Evolutionary conservation across 75 land plant species (phyloP).

Genomic region (Pinus taeda): DNA sequence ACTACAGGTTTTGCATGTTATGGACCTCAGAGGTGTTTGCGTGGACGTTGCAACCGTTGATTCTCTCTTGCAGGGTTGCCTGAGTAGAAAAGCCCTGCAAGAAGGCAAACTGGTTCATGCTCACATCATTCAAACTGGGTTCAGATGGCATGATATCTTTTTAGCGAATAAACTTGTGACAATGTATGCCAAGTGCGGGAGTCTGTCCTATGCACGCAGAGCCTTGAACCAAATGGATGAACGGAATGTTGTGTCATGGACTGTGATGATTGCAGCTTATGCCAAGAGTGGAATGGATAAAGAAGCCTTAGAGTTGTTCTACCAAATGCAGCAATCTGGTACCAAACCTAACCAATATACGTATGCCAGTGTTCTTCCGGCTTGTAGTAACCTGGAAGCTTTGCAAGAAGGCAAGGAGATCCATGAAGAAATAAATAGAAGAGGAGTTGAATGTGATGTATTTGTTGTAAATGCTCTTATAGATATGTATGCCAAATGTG

Average conservation of each 20-base stretch:
- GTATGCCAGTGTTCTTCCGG: not conserved
- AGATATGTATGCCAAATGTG: constrained; percentile 16
- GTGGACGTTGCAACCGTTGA: not conserved
- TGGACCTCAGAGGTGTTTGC: too few relatives aligned
- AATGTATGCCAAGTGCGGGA: constrained; percentile 19
- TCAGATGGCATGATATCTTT: not conserved
- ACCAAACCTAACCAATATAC: constrained; percentile 9
- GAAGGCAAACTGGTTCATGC: constrained; percentile 7
- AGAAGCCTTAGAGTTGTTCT: constrained; percentile 7
- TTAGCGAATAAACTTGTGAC: constrained; percentile 3
- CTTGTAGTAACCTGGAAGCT: not conserved
- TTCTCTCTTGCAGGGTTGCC: not conserved
- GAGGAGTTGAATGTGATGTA: not conserved
- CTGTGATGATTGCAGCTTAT: constrained; percentile 14
- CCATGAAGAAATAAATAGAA: not conserved
- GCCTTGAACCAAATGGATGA: not conserved
- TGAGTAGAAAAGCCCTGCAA: not conserved
- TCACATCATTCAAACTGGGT: not conserved
- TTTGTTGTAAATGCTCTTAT: constrained; percentile 6
- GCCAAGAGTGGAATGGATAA: not conserved
- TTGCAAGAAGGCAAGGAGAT: not conserved
- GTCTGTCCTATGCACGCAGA: not conserved
- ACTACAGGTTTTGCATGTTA: too few relatives aligned
- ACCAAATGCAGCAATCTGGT: constrained; percentile 7
- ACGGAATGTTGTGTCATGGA: constrained; percentile 9